Evolutionary conservation across 768 basidiomycete species (phyloP).

Genomic region (Termitomyces eurrhizus): DNA sequence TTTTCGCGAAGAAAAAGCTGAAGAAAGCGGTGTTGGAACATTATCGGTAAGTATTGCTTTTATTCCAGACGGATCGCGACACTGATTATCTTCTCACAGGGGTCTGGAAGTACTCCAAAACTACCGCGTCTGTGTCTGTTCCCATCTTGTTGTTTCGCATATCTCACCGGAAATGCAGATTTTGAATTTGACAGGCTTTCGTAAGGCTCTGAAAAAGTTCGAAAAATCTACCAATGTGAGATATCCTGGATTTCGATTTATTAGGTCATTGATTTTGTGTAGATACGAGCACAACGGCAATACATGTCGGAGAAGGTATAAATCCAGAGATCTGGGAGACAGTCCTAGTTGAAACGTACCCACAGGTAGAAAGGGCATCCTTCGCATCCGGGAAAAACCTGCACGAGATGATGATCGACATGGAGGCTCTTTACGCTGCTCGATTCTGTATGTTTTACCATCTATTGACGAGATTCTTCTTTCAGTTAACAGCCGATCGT

Average conservation of each 20-base stretch:
- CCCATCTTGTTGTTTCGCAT: background rate
- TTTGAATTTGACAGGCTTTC: conserved; percentile 86
- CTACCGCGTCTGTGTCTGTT: conserved; percentile 60
- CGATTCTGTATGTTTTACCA: conserved; percentile 56
- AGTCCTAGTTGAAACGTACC: background rate
- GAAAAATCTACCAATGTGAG: conserved; percentile 71
- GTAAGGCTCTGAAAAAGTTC: conserved; percentile 84
- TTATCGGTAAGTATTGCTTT: conserved; percentile 53
- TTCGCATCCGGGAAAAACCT: conserved; percentile 65
- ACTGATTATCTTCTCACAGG: conserved; percentile 30
- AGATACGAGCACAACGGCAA: conserved; percentile 68
- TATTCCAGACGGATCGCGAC: background rate
- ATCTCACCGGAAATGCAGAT: conserved; percentile 37
- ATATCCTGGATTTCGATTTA: background rate
- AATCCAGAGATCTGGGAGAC: background rate
- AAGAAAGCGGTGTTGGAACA: conserved; percentile 82
- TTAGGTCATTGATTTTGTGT: background rate
- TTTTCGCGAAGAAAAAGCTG: conserved; percentile 78
- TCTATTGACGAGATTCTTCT: background rate
- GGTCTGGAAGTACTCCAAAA: conserved; percentile 83
- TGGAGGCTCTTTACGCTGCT: conserved; percentile 73
- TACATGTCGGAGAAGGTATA: conserved; percentile 79
- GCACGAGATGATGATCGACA: conserved; percentile 63
- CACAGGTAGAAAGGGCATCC: conserved; percentile 59
- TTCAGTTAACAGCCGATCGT: conserved; percentile 15